Percentiles rank a stretch among this genome's conserved stretches.
These are phyloP conservation scores for Helichrysum umbraculigerum DNA, from an alignment of 129 eudicot species.

Conservation along the genomic window DNA sequence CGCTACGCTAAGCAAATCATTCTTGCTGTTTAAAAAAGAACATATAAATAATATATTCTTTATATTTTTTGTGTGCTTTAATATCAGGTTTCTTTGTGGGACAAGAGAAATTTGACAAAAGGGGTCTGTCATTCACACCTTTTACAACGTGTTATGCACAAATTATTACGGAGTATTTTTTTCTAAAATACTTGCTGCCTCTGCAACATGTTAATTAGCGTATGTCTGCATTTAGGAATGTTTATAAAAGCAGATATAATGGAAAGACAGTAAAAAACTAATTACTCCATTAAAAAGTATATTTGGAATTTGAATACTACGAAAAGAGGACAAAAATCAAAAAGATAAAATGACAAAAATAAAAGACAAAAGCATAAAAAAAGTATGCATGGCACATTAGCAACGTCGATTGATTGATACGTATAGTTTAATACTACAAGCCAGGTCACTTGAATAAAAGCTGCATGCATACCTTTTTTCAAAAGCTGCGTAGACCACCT, in stretches of 20 bases:
- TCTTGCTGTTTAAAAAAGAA: neutral
- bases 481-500: conserved; percentile 32
- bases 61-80: neutral
- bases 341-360: conserved; percentile 24
- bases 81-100: neutral
- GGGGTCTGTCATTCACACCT: neutral
- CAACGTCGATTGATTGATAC: conserved; percentile 40
- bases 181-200: neutral
- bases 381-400: conserved; percentile 40
- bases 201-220: neutral
- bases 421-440: conserved; percentile 26
- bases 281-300: too few relatives aligned
- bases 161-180: neutral
- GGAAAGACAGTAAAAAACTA: neutral
- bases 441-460: conserved; percentile 41
- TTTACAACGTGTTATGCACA: neutral
- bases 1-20: too few relatives aligned
- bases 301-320: conserved; percentile 4
- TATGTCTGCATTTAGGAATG: neutral
- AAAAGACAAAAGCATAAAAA: conserved; percentile 22
- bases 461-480: conserved; percentile 27
- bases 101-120: neutral
- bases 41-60: neutral
- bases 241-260: neutral
- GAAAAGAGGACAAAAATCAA: conserved; percentile 19